A percentile compares a stretch with the other conserved stretches of the same genome.
Conservation (phyloP, 2,329 filamentous ascomycete species). For the Pseudovirgaria hyperparasitica region DNA sequence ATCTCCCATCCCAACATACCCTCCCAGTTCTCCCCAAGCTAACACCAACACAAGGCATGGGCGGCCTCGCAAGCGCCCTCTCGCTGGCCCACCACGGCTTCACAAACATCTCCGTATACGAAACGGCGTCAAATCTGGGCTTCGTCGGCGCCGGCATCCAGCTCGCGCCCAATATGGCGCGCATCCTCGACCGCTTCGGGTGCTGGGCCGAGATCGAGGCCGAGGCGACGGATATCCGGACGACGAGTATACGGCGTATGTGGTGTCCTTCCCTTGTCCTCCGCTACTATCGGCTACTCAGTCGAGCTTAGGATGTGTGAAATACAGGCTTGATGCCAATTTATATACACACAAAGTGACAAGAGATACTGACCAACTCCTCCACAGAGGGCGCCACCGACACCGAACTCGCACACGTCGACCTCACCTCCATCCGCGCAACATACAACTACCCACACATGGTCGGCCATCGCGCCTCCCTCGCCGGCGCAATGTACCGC, state of each 20-base stretch:
- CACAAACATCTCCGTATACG: conserved; percentile 59
- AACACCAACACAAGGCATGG: too few relatives aligned
- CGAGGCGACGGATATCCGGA: conserved; percentile 57
- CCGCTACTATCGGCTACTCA: conserved; percentile 4
- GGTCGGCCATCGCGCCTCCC: conserved; percentile 62
- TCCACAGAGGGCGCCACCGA: conserved; percentile 51
- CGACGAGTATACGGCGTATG: conserved; percentile 59
- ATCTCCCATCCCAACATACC: too few relatives aligned
- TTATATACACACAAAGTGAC: neutral
- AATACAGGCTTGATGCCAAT: neutral
- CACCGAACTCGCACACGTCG: conserved; percentile 56
- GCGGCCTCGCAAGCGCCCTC: conserved; percentile 58
- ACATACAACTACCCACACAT: conserved; percentile 67
- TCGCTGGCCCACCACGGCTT: conserved; percentile 67
- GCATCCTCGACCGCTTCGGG: conserved; percentile 59
- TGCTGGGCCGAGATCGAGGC: conserved; percentile 59
- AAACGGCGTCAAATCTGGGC: conserved; percentile 58
- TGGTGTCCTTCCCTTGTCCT: too few relatives aligned
- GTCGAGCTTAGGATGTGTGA: neutral
- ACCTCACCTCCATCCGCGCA: conserved; percentile 52
- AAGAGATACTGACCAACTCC: conserved; percentile 1
- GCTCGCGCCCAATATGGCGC: conserved; percentile 68
- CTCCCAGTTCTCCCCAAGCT: too few relatives aligned
- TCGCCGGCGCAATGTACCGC: conserved; percentile 56
- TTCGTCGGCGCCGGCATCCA: conserved; percentile 82